Evolutionary conservation across 331 rosid genomes (phyloP), one percentile per base, ranked within the genome.

Genomic region (Stylosanthes scabra): DNA sequence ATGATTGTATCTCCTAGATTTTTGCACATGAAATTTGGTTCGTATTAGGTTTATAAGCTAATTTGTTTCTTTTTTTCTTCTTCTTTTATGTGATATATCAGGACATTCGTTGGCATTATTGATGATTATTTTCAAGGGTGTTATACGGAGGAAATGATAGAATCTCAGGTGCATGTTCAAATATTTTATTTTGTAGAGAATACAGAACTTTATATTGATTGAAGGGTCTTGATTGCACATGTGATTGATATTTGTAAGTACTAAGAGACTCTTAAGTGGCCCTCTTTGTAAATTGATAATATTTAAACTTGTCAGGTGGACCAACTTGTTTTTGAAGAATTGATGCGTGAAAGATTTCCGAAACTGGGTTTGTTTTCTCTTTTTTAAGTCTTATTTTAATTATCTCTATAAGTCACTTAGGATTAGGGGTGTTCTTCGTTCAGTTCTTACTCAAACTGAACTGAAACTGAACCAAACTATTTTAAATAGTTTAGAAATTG

Each of bases 121-220:
- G 98, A 95, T 78, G 98, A 95, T 84, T 95, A 95, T 85, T 95
- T 95, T 81, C 97, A 90, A 76, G 99, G 99, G 68, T 95, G 92
- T 87, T 95, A 90, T 87, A 87, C 99, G 29, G 99, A 95, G 85
- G 98, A 95, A 86, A 95, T 95, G 99, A 82, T 92, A 72, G 99
- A 95, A 75, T 95, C 97, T 69, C 99, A 95, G 93, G 99, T 88
- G 73, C 68, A 58, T 41, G 68, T 74, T 83, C 52, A 56, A 72
- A 12, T 11, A 58, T 70, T 39, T 37, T 74, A 61, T 55, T 63
- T 31, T 31, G 28, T 64, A 72, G 11, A 39, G 50, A 20, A 54
- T n/a, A 51, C 16, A 66, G 25, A 20, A 64, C 4, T 68, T 74
- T 71, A 55, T 71, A 68, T 10, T 31, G 58, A 71, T 59, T 74